Evolutionary conservation across 1,284 basidiomycete species (phyloP).

Genomic region (Sporisorium iseilematis-ciliati): DNA sequence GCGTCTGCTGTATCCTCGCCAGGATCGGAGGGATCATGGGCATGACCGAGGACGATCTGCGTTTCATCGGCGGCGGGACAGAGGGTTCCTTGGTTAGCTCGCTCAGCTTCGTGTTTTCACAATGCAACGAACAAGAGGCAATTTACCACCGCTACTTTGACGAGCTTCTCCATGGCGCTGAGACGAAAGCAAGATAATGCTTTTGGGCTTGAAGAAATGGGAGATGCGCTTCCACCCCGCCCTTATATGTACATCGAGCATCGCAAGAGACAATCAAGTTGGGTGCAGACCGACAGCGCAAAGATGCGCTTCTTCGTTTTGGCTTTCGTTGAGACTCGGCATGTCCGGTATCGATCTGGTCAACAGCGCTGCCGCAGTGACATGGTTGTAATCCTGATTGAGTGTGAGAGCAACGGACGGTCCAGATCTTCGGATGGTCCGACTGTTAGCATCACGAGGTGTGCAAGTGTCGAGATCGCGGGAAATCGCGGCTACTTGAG

Average conservation of each 20-base stretch:
- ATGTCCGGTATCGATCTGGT: not conserved
- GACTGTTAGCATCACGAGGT: slow-evolving; percentile 7
- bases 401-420: not conserved
- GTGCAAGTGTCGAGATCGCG: not conserved
- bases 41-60: slow-evolving; percentile 21
- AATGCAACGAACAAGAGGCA: not conserved
- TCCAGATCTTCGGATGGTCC: slow-evolving; percentile 10
- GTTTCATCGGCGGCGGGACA: not conserved
- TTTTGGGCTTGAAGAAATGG: not conserved
- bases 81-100: not conserved
- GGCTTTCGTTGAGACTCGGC: not conserved
- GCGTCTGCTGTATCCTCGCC: not conserved
- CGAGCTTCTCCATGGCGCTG: slow-evolving; percentile 17
- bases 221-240: not conserved
- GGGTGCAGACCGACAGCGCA: too few relatives aligned
- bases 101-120: not conserved
- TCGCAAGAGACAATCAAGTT: not conserved
- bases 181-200: too few relatives aligned
- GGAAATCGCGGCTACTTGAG: not conserved
- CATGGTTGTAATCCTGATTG: not conserved
- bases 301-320: not conserved
- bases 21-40: too few relatives aligned
- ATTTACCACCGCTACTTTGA: slow-evolving; percentile 36
- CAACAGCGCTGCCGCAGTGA: too few relatives aligned
- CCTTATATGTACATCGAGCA: not conserved